phyloP scores from a whole-genome alignment of 2,329 filamentous ascomycete genomes.

The Cryphonectria radicalis region DNA sequence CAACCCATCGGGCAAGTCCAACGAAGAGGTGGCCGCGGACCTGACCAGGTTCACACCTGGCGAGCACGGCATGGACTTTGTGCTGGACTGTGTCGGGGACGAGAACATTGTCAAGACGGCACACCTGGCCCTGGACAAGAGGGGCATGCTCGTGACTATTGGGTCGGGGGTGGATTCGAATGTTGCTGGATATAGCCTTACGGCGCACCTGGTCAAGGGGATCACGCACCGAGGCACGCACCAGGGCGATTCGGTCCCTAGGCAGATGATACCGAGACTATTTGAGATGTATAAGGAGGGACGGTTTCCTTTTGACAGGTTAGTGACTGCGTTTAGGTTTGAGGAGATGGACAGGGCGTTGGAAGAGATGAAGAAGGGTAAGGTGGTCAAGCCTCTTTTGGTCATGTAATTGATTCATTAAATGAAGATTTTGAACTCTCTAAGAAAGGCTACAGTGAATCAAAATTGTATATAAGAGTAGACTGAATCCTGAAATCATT shows the following conservation, averaged over 20 bases:
- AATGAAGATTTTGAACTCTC: too few relatives aligned
- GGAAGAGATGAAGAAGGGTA: slow-evolving; percentile 1
- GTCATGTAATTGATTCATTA: background rate
- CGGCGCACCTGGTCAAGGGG: slow-evolving; percentile 12
- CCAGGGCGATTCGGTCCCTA: slow-evolving; percentile 23
- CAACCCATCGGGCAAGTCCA: slow-evolving; percentile 8
- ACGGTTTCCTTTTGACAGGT: slow-evolving; percentile 15
- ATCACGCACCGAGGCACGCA: slow-evolving; percentile 22
- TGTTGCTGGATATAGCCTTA: background rate
- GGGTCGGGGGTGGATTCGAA: slow-evolving; percentile 8
- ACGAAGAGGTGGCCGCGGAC: slow-evolving; percentile 14
- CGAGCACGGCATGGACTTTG: slow-evolving; percentile 15
- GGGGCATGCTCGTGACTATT: slow-evolving; percentile 20
- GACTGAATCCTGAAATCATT: too few relatives aligned
- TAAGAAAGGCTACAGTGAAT: background rate
- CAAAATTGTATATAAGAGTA: too few relatives aligned
- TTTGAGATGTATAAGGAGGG: slow-evolving; percentile 21
- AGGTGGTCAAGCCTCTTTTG: slow-evolving; percentile 11
- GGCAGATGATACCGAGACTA: slow-evolving; percentile 21
- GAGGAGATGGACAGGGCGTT: slow-evolving; percentile 12
- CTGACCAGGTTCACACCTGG: background rate
- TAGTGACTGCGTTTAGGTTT: background rate
- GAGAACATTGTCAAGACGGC: slow-evolving; percentile 21
- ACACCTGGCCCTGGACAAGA: slow-evolving; percentile 3
- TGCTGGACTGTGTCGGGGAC: slow-evolving; percentile 23